These are phyloP conservation scores for Lyophyllum shimeji DNA, from an alignment of 768 basidiomycete species.

Conservation along the genomic window DNA sequence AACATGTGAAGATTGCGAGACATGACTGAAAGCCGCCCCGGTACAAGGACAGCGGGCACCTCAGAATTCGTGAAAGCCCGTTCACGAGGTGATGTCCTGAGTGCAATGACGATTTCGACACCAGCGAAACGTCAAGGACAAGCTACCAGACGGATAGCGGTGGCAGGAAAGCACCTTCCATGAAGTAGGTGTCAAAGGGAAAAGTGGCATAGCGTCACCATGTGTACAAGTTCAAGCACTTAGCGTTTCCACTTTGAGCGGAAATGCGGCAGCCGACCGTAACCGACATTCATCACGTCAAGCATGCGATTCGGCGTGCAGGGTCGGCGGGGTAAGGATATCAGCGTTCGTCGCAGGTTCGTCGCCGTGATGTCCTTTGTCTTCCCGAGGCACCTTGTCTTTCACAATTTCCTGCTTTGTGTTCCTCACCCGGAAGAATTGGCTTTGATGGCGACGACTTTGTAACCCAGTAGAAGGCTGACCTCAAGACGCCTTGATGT, in stretches of 20 bases:
- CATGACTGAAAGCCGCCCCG: background rate
- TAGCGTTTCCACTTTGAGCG: background rate
- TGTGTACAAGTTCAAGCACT: conserved; percentile 3
- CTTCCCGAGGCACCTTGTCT: background rate
- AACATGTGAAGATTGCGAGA: conserved; percentile 13
- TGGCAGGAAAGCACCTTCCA: background rate
- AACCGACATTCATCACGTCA: conserved; percentile 15
- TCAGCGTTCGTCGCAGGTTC: background rate
- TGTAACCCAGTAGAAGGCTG: no score
- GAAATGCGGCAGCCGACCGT: conserved; percentile 2
- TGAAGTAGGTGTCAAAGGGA: conserved; percentile 5
- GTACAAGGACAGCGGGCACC: background rate
- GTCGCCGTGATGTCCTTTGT: background rate
- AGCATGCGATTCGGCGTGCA: background rate
- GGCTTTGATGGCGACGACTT: background rate
- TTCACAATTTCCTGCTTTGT: background rate
- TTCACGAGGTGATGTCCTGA: conserved; percentile 2
- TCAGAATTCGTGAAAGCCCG: background rate
- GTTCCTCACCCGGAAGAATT: background rate
- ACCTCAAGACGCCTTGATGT: no score
- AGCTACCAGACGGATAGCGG: conserved; percentile 1
- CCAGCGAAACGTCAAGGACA: conserved; percentile 4
- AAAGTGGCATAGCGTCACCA: conserved; percentile 5
- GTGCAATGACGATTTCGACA: background rate
- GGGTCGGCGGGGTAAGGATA: background rate